Evolutionary conservation across 2,329 filamentous ascomycete genomes (phyloP).

Genomic region (Phialemoniopsis sp.): DNA sequence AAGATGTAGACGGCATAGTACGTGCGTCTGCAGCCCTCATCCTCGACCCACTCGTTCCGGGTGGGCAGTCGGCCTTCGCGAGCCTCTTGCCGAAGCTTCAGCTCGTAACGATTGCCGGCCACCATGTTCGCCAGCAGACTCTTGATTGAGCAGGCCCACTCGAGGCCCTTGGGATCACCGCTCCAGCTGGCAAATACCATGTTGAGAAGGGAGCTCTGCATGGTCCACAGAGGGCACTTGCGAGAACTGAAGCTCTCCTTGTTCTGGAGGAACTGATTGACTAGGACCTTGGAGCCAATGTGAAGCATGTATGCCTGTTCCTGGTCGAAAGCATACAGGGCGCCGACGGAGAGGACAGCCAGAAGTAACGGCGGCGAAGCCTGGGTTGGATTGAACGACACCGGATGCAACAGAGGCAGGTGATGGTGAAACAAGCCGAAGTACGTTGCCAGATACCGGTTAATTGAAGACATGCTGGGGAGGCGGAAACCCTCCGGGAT

Average conservation of each 20-base stretch:
- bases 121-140: constrained; percentile 98
- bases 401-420: constrained; percentile 88
- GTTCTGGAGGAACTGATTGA: constrained; percentile 95
- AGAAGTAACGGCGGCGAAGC: constrained; percentile 80
- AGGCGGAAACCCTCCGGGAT: constrained; percentile 88
- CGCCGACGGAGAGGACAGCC: constrained; percentile 90
- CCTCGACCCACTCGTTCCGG: constrained; percentile 90
- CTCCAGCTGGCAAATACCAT: constrained; percentile 99
- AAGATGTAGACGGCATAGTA: constrained; percentile 99
- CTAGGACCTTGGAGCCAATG: constrained; percentile 94
- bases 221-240: constrained; percentile 96
- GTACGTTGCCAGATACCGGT: constrained; percentile 91
- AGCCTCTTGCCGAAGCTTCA: constrained; percentile 88
- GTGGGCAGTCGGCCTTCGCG: constrained; percentile 72
- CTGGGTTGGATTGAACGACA: constrained; percentile 79
- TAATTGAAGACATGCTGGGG: constrained; percentile 74
- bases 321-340: constrained; percentile 93
- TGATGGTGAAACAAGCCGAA: constrained; percentile 98
- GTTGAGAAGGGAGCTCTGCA: constrained; percentile 94
- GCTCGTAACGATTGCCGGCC: constrained; percentile 90
- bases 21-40: constrained; percentile 92
- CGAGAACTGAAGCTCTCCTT: constrained; percentile 98
- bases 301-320: constrained; percentile 96
- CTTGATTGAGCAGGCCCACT: constrained; percentile 99
- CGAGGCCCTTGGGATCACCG: constrained; percentile 91